phyloP scores from a whole-genome alignment of 164 flowering plant species.

The Umbilicus rupestris region DNA sequence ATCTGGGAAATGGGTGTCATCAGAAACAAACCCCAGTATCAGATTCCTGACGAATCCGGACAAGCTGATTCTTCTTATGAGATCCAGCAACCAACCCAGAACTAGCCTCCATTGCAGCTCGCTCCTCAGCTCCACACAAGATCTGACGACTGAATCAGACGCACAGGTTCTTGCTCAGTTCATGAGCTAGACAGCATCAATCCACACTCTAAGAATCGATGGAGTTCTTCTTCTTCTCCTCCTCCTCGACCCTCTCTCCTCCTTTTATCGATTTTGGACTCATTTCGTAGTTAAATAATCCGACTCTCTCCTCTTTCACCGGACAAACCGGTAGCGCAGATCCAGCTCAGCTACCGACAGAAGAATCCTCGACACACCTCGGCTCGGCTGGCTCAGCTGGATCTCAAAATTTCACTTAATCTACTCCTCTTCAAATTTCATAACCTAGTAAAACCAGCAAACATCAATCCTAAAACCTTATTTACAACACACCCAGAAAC shows the following conservation, averaged over 20 bases:
- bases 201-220: background rate
- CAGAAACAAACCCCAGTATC: constrained; percentile 5
- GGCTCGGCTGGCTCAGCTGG: background rate
- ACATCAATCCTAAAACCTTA: background rate
- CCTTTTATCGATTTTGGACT: constrained; percentile 2
- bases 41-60: constrained; percentile 10
- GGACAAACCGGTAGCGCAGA: constrained; percentile 1
- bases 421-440: background rate
- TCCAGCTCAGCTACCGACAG: constrained; percentile 9
- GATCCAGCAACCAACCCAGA: constrained; percentile 11
- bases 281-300: constrained; percentile 1
- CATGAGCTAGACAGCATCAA: background rate
- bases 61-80: constrained; percentile 9
- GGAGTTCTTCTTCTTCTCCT: background rate
- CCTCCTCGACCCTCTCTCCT: background rate
- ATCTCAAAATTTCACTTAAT: background rate
- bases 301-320: background rate
- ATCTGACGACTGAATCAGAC: background rate
- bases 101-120: constrained; percentile 6
- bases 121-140: background rate
- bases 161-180: background rate
- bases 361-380: background rate
- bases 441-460: background rate
- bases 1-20: background rate
- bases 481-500: background rate